Evolutionary conservation across 345 rosid species (phyloP).

Genomic region (Stellera chamaejasme): DNA sequence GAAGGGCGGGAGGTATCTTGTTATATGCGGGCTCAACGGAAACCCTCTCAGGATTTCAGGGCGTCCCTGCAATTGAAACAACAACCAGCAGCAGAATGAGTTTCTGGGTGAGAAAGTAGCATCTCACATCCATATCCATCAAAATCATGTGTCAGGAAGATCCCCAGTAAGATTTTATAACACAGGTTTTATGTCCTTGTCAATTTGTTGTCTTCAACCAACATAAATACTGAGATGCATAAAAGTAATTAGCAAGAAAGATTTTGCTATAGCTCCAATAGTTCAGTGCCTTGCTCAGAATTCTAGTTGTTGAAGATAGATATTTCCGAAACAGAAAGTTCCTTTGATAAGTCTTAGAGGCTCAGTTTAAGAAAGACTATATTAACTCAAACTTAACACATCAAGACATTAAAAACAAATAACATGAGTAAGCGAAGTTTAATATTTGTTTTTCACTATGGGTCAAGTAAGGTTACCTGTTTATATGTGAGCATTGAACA

Average conservation of each 20-base stretch:
- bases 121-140: no score
- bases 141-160: background rate
- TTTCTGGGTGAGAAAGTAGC: background rate
- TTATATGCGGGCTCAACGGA: conserved; percentile 49
- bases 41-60: conserved; percentile 84
- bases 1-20: conserved; percentile 86
- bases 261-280: no score
- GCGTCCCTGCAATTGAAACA: conserved; percentile 53
- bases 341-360: no score
- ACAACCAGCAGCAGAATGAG: background rate
- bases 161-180: background rate
- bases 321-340: no score
- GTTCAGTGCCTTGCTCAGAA: no score
- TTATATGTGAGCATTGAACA: conserved; percentile 97
- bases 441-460: no score
- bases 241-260: no score
- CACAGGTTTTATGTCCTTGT: background rate
- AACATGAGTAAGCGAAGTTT: no score
- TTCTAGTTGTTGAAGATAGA: no score
- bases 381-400: conserved; percentile 1
- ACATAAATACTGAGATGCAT: background rate
- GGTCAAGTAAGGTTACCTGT: conserved; percentile 39
- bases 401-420: background rate
- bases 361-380: background rate
- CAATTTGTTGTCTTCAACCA: background rate